Evolutionary conservation across 2,329 filamentous ascomycete species (phyloP), one percentile per base, ranked within the genome.

Genomic region (Fusarium ramigenum): DNA sequence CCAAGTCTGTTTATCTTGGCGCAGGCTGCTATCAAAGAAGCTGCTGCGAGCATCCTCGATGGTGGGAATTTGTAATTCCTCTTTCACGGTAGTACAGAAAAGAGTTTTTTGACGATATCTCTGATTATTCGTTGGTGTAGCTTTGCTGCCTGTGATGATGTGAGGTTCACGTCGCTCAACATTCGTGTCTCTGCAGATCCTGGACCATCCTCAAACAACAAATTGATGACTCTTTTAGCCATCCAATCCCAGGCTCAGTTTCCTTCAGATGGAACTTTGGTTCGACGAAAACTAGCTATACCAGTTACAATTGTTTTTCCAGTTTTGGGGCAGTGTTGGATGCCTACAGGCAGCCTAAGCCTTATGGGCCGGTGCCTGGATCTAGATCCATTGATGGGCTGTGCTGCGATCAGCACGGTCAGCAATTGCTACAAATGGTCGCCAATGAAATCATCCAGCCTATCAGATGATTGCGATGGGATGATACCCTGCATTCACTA

Each of bases 1-100:
- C 87, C 87, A 1, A 82, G 81, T 30, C 65, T 89, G 65, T 86
- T 82, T 73, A 69, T 78, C 3, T 76, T 81, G 47, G 85, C 84
- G 4, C 84, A 84, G 78, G 76, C 77, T 37, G 79, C 81, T 5
- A 77, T 83, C 21, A 83, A 82, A 72, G 69, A 78, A 19, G 77
- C 78, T 4, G 83, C 82, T 4, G 52, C 56, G 18, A 78, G 75
- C 12, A 80, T 84, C 39, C 68, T 83, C 3, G 62, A 25, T 9
- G 78, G 78, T 9, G 78, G 79, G 10, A 73, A 56, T 7, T 21
- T 76, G 58, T 75, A 69, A 37, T 21, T 68, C 5, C n/a, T 23
- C 3, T 37, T 47, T 67, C 40, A 53, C 30, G n/a, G 25, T 12
- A 21, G 21, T 60, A 60, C 28, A 54, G 2, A n/a, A 18, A 11